phyloP scores from a whole-genome alignment of 495 filamentous ascomycete species.

The Haplographium delicatum region DNA sequence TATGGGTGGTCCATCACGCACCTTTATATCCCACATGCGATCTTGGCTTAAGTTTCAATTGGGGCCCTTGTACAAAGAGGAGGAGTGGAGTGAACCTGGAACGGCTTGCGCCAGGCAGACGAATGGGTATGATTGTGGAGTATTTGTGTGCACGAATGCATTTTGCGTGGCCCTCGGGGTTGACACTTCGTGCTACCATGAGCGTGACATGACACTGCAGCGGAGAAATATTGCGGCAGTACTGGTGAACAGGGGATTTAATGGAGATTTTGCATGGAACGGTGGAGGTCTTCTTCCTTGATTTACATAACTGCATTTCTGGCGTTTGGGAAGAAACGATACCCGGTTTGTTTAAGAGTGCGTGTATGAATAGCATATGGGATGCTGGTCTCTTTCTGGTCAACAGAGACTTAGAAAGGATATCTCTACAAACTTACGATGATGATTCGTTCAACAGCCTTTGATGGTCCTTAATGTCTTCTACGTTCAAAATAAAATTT shows the following conservation, averaged over 20 bases:
- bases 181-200: conserved; percentile 52
- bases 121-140: conserved; percentile 76
- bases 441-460: too few species aligned
- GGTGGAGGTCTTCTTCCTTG: conserved; percentile 8
- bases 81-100: conserved; percentile 56
- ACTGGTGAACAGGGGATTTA: conserved; percentile 61
- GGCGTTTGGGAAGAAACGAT: too few species aligned
- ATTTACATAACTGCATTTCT: too few species aligned
- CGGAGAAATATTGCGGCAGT: conserved; percentile 63
- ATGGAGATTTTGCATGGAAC: conserved; percentile 34
- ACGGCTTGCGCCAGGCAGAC: conserved; percentile 49
- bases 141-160: conserved; percentile 70
- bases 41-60: conserved; percentile 57
- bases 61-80: conserved; percentile 45
- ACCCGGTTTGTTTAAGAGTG: too few species aligned
- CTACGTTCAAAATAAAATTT: too few species aligned
- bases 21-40: conserved; percentile 38
- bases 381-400: too few species aligned
- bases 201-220: conserved; percentile 52
- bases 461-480: too few species aligned
- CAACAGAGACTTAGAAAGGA: too few species aligned
- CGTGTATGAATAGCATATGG: too few species aligned
- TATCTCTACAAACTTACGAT: too few species aligned
- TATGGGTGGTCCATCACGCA: conserved; percentile 33
- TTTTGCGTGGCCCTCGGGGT: conserved; percentile 62